Base-by-base conservation (phyloP, 176 grass and related monocot genomes). In the Aegilops longissima region DNA sequence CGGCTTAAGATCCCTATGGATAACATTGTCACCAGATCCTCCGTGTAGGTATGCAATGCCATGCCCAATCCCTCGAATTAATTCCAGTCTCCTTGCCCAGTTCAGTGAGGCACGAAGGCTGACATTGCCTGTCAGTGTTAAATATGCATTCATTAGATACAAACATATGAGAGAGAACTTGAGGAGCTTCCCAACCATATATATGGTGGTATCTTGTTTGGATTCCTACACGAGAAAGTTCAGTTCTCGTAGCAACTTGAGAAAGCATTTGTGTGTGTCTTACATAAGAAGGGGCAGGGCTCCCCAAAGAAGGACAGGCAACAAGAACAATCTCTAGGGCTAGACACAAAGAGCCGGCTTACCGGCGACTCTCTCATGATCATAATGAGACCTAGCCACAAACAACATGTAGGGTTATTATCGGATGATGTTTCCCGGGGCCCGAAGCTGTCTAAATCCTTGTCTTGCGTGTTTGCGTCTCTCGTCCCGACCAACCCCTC, bases 1-100 rank as follows among this genome's bases (percentile, higher is more conserved):
- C 2, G 87, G 75, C 51, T 84, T 89, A 2, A 84, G 75, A n/a
- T 89, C 87, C 42, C 87, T 70, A 76, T 89, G 87, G 5, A 89
- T 80, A 2, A 89, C 87, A 52, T 47, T 56, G 23, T 84, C 6
- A 4, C 87, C 58, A 0, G 78, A 80, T 70, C 67, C 65, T 51
- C 66, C 87, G 7, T 89, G 81, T 39, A 89, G 75, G 34, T 89
- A 89, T 4, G 75, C 74, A 54, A 89, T 56, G 0, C 87, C 87
- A 38, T 54, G 77, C 0, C 66, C 87, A 0, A 84, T 25, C 3
- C 87, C 87, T 0, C 9, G 51, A 1, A 88, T 17, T 38, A 88
- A 79, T 72, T 88, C 39, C 6, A 84, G 4, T 9, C 86, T 83
- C 24, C 20, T 39, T 38, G 44, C 59, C 77, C 68, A 89, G 30